Conservation (phyloP, 352 stramenopile species). For the Globisporangium yorkense region DNA sequence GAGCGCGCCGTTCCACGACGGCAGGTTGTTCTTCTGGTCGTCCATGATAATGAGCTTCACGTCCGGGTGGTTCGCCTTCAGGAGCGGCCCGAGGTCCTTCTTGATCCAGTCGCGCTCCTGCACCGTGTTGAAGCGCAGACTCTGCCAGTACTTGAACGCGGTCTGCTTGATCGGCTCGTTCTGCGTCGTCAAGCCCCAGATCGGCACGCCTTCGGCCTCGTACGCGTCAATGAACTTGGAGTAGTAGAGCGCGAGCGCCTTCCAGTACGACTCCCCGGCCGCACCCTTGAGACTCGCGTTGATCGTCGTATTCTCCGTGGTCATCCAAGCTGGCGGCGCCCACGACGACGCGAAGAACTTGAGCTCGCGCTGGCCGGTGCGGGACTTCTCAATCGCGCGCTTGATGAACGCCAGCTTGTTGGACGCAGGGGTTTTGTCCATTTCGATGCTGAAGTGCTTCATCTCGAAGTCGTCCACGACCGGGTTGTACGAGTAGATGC, state of each 20-base stretch:
- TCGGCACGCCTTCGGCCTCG: constrained; percentile 53
- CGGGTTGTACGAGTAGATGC: constrained; percentile 85
- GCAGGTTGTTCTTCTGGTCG: constrained; percentile 72
- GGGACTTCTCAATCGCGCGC: constrained; percentile 35
- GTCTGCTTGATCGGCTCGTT: constrained; percentile 69
- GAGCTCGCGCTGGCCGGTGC: constrained; percentile 32
- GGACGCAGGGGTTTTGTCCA: constrained; percentile 53
- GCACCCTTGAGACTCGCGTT: constrained; percentile 55
- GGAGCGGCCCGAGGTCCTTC: constrained; percentile 59
- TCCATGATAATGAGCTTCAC: constrained; percentile 83
- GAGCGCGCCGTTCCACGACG: constrained; percentile 36
- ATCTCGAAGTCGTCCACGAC: constrained; percentile 74
- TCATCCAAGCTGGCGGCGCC: constrained; percentile 87
- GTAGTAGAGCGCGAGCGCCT: constrained; percentile 84
- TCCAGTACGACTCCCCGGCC: constrained; percentile 52
- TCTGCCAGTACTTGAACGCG: constrained; percentile 46
- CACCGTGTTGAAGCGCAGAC: constrained; percentile 30
- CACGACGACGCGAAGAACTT: constrained; percentile 76
- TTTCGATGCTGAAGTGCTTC: constrained; percentile 75
- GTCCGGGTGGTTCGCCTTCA: constrained; percentile 61
- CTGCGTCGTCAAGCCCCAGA: constrained; percentile 82
- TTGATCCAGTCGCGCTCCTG: constrained; percentile 69
- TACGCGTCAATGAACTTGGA: constrained; percentile 85
- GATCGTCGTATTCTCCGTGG: constrained; percentile 50
- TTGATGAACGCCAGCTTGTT: constrained; percentile 77